Base-by-base conservation (phyloP, 2,329 filamentous ascomycete genomes). In the Fusarium sp. region DNA sequence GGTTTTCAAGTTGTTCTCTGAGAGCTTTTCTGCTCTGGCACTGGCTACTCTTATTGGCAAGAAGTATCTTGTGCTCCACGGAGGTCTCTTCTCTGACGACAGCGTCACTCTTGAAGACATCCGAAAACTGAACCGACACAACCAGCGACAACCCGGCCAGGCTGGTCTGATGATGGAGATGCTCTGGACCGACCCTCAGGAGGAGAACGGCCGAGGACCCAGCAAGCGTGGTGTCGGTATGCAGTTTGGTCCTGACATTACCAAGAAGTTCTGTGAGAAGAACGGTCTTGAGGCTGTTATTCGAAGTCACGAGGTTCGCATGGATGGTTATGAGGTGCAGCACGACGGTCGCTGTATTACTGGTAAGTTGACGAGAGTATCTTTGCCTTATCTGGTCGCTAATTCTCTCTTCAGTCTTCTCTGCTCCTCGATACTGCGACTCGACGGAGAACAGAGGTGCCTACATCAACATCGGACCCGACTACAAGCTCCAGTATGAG, bases 111-210 rank as follows among this genome's bases (percentile, higher is more conserved):
- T 99, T 48, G 92, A 98, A 67, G 94, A 99, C 73, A 96, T 99
- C 67, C 87, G 95, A 66, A 96, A 96, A 78, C 82, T 98, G 54
- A 89, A 98, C 77, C 84, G 94, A 65, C 93, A 97, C 78, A 88
- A 86, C 74, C 95, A 98, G 78, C 85, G 92, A 60, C 94, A 98
- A 72, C 94, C 95, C 3, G 95, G 95, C 29, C 95, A 99, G 76
- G 80, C 90, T 44, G 95, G 95, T 13, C 80, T 99, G 70, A 99
- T 99, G 95, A 99, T 99, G 95, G 95, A 99, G 78, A 99, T 99
- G 95, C 85, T 99, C 42, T 99, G 95, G 95, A 98, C 95, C 1
- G 95, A 99, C 73, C 95, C 95, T 3, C 95, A 99, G 75, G 84
- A 90, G 1, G 83, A 88, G 68, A 88, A 90, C 25, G 95, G 95